Evolutionary conservation across 805 yeast genomes (phyloP).

Genomic region (Kluyveromyces aestuarii): DNA sequence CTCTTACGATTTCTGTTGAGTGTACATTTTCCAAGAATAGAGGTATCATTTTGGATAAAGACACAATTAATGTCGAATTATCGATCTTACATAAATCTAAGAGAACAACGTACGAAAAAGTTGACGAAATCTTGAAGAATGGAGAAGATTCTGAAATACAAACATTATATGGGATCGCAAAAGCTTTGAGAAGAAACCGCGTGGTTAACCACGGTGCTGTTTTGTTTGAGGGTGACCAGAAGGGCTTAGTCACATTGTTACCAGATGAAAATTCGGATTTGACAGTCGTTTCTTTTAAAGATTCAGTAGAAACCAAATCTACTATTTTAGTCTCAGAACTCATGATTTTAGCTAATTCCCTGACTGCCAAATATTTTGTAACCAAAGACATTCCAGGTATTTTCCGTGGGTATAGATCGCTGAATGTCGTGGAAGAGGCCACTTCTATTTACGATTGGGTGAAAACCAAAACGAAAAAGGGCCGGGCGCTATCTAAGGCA

Average conservation of each 20-base stretch:
- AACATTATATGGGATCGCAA: conserved; percentile 24
- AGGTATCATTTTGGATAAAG: conserved; percentile 12
- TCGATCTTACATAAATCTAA: conserved; percentile 40
- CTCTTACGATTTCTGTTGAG: conserved; percentile 36
- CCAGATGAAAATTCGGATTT: conserved; percentile 6
- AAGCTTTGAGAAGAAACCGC: conserved; percentile 22
- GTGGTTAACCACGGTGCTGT: conserved; percentile 32
- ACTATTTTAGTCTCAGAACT: conserved; percentile 66
- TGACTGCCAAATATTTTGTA: conserved; percentile 42
- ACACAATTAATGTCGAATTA: conserved; percentile 30
- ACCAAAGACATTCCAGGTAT: conserved; percentile 43
- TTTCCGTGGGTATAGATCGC: conserved; percentile 28
- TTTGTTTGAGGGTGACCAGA: conserved; percentile 28
- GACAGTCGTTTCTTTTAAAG: conserved; percentile 14
- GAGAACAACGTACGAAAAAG: conserved; percentile 52
- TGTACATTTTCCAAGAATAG: conserved; percentile 20
- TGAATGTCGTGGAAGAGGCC: conserved; percentile 23
- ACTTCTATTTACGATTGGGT: conserved; percentile 15
- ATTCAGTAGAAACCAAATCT: conserved; percentile 35
- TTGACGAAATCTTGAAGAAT: conserved; percentile 40
- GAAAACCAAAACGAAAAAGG: conserved; percentile 13
- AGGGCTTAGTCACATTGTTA: conserved; percentile 15
- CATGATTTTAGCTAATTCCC: conserved; percentile 73
- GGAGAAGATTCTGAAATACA: conserved; percentile 30
- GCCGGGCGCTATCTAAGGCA: conserved; percentile 24